Evolutionary conservation across 805 yeast species (phyloP).

Genomic region (Candida peoriensis): DNA sequence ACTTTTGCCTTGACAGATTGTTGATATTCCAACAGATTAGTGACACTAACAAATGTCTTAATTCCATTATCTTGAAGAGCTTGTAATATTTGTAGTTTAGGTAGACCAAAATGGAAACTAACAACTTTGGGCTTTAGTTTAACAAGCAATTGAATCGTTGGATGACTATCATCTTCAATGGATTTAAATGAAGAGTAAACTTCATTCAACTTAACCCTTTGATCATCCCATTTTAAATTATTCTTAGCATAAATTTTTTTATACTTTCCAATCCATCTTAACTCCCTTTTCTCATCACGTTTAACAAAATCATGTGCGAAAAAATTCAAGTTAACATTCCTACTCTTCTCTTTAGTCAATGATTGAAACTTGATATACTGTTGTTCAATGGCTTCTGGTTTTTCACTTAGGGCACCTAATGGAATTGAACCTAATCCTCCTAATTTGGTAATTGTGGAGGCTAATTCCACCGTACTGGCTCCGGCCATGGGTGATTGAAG

Average conservation of each 20-base stretch:
- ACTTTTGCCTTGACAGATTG: constrained; percentile 28
- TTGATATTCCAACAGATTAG: constrained; percentile 39
- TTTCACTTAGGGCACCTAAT: constrained; percentile 13
- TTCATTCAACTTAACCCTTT: background rate
- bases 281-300: constrained; percentile 11
- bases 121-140: constrained; percentile 36
- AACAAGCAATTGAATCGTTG: constrained; percentile 13
- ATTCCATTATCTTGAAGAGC: constrained; percentile 33
- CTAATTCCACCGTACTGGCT: constrained; percentile 39
- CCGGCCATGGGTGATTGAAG: constrained; percentile 64
- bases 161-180: constrained; percentile 6
- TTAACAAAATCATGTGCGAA: constrained; percentile 35
- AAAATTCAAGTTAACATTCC: constrained; percentile 40
- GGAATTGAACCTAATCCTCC: constrained; percentile 52
- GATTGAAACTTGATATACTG: constrained; percentile 11
- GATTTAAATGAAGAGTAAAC: constrained; percentile 15
- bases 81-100: constrained; percentile 27
- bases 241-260: constrained; percentile 3
- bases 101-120: constrained; percentile 52
- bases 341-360: constrained; percentile 5
- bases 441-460: constrained; percentile 33
- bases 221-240: constrained; percentile 2
- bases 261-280: constrained; percentile 21
- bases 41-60: constrained; percentile 42
- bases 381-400: constrained; percentile 9